phyloP scores from a whole-genome alignment of 441 rosid species.

The Erysimum cheiri region DNA sequence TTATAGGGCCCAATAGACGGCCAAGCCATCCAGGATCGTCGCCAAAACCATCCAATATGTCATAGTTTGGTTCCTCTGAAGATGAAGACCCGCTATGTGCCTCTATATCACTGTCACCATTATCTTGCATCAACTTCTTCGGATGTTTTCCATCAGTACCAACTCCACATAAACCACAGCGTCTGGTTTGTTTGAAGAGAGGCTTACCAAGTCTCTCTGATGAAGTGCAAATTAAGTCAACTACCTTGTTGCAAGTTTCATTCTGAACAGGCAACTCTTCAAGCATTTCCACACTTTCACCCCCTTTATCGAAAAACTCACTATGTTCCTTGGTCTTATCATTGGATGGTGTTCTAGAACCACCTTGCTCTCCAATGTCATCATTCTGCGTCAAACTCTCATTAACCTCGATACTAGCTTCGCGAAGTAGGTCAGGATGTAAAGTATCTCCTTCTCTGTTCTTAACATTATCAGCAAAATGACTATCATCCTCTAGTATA shows the following conservation, averaged over 20 bases:
- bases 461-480: conserved; percentile 24
- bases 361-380: conserved; percentile 34
- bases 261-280: conserved; percentile 53
- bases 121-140: conserved; percentile 73
- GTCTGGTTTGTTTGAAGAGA: conserved; percentile 76
- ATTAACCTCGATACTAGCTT: conserved; percentile 41
- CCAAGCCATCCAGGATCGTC: conserved; percentile 99
- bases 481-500: conserved; percentile 23
- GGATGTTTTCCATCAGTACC: conserved; percentile 95
- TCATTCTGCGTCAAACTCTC: conserved; percentile 47
- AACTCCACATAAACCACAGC: conserved; percentile 95
- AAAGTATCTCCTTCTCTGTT: conserved; percentile 40
- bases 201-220: conserved; percentile 51
- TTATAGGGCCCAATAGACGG: conserved; percentile 89
- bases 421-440: conserved; percentile 35
- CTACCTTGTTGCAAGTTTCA: conserved; percentile 47
- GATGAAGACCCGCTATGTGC: conserved; percentile 83
- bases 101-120: conserved; percentile 84
- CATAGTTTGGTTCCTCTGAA: conserved; percentile 84
- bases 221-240: conserved; percentile 45
- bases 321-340: conserved; percentile 47
- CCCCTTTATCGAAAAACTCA: conserved; percentile 41
- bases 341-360: conserved; percentile 31
- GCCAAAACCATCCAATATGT: conserved; percentile 95
- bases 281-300: conserved; percentile 44